Base-by-base conservation (phyloP, 2,329 filamentous ascomycete species). In the Penicillium sp. region DNA sequence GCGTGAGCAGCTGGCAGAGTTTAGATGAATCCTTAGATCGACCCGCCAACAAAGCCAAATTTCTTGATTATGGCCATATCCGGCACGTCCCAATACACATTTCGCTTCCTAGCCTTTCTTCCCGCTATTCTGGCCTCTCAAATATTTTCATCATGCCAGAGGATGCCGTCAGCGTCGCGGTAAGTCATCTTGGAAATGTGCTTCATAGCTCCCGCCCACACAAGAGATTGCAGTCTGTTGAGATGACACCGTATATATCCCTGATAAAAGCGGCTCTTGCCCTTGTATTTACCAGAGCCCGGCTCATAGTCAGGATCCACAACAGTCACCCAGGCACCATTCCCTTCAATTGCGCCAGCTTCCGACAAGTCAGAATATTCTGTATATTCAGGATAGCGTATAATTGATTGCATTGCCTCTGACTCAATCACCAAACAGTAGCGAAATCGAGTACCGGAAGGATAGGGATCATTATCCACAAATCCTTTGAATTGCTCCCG, bases 401-500 rank as follows among this genome's bases (percentile, higher is more conserved):
- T 7, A 18, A 42, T 27, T 20, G 39, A 42, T 15, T 42, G 39
- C 2, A 42, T 9, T 9, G 39, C 39, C 39, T 42, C 24, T 13
- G 23, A n/a, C 9, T 30, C 39, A 15, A 42, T 42, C 12, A 29
- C 13, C 5, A 42, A 13, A 29, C 39, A 42, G 23, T 23, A 42
- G n/a, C 39, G 39, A 29, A 42, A 42, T 42, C 39, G 39, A 42
- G 24, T 27, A 29, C 39, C 39, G 10, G 27, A 17, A 42, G 39
- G 3, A 18, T 17, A 17, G 1, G 21, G 21, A 6, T 27, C 23
- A 27, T 20, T 42, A 7, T 21, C 17, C 12, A 42, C 23, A 29
- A 42, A 42, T 13, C 2, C n/a, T 29, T 27, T 27, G 24, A 42
- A 42, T 27, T 42, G 23, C 23, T 27, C 21, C 6, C 39, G 39